Evolutionary conservation across 1,139 yeast genomes (phyloP).

Genomic region (Saccharomyces hybrid): DNA sequence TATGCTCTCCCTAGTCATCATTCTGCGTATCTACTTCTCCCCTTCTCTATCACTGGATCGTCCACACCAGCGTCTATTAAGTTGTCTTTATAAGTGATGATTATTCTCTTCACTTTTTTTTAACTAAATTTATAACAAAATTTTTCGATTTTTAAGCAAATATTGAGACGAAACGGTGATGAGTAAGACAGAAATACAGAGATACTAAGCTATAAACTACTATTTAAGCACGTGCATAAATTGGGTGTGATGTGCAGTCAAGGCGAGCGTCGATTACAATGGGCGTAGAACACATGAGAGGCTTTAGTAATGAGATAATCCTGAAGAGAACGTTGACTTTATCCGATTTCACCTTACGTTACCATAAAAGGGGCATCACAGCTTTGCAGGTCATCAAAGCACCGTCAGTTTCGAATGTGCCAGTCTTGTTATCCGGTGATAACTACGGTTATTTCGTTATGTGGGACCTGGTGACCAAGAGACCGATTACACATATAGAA

Average conservation of each 20-base stretch:
- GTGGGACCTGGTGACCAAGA: constrained; percentile 27
- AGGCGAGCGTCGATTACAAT: neutral
- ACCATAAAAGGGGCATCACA: constrained; percentile 15
- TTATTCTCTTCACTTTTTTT: neutral
- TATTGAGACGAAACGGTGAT: neutral
- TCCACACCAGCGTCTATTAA: neutral
- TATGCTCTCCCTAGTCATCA: neutral
- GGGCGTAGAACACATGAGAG: neutral
- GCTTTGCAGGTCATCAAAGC: constrained; percentile 7
- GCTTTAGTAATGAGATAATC: neutral
- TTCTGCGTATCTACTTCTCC: neutral
- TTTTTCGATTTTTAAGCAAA: neutral
- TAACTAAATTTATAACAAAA: neutral
- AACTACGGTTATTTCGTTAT: constrained; percentile 19
- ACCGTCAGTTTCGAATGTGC: constrained; percentile 5
- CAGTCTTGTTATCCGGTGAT: constrained; percentile 26
- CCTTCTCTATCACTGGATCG: neutral
- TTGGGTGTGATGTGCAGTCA: neutral
- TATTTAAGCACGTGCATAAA: neutral
- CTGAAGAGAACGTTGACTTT: neutral
- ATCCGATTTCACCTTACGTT: constrained; percentile 16
- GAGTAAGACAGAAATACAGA: neutral
- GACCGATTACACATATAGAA: constrained; percentile 14
- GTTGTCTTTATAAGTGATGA: neutral
- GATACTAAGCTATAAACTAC: neutral